Evolutionary conservation across 2,329 filamentous ascomycete species (phyloP).

Genomic region (Fusarium austroafricanum): DNA sequence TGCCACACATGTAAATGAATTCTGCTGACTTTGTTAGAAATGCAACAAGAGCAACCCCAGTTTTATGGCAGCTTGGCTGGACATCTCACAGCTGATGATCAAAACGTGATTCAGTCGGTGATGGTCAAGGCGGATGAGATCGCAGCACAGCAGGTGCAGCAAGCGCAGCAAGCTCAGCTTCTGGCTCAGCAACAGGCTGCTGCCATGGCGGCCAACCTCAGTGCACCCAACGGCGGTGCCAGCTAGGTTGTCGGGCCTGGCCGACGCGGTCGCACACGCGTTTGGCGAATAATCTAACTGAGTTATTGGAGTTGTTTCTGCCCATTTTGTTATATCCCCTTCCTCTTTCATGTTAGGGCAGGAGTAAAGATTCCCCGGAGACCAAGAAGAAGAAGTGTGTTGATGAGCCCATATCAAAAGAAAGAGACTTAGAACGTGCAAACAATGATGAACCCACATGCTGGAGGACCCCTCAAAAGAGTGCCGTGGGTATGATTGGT

Average conservation of each 20-base stretch:
- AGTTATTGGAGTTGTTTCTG: constrained; percentile 42
- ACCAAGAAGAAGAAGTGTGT: constrained; percentile 44
- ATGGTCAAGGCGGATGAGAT: constrained; percentile 71
- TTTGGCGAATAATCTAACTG: constrained; percentile 27
- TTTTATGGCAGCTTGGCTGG: constrained; percentile 85
- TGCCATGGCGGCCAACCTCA: constrained; percentile 30
- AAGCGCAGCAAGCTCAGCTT: constrained; percentile 45
- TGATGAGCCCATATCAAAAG: constrained; percentile 45
- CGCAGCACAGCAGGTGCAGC: constrained; percentile 49
- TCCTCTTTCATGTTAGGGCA: constrained; percentile 44
- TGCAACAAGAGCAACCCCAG: constrained; percentile 91
- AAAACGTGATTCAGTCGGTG: constrained; percentile 81
- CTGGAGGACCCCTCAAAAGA: constrained; percentile 40
- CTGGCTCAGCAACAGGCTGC: constrained; percentile 47
- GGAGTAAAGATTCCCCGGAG: constrained; percentile 47
- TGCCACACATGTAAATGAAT: not conserved
- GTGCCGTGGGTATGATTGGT: constrained; percentile 44
- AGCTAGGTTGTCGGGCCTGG: constrained; percentile 30
- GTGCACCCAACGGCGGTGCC: constrained; percentile 44
- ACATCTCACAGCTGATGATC: constrained; percentile 83
- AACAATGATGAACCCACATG: constrained; percentile 45
- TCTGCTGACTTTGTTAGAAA: constrained; percentile 64
- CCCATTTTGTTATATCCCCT: constrained; percentile 46
- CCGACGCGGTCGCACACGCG: not conserved
- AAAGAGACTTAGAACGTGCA: constrained; percentile 48